Evolutionary conservation across 176 grass and related monocot species (phyloP).

Genomic region (Juncus inflexus): DNA sequence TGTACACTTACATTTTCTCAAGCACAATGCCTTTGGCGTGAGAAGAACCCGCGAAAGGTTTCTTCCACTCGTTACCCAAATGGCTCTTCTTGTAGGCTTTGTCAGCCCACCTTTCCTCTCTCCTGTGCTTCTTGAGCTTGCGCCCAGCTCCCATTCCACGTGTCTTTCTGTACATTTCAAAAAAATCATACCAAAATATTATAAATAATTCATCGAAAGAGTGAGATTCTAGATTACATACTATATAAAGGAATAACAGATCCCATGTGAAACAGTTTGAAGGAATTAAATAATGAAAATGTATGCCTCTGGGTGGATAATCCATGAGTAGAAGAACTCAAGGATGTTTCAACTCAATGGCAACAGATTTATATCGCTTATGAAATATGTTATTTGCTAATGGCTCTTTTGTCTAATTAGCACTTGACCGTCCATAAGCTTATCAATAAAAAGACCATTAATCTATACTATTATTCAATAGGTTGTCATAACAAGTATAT

Average conservation of each 20-base stretch:
- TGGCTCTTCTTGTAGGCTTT: conserved; percentile 78
- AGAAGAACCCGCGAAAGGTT: conserved; percentile 68
- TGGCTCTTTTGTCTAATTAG: conserved; percentile 21
- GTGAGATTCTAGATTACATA: not conserved
- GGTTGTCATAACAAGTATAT: too few species aligned
- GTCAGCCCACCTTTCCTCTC: conserved; percentile 68
- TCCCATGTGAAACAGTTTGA: not conserved
- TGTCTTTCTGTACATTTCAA: conserved; percentile 43
- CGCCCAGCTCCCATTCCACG: conserved; percentile 74
- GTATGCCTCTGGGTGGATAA: conserved; percentile 11
- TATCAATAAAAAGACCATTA: not conserved
- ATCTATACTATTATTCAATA: too few species aligned
- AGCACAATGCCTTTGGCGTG: conserved; percentile 79
- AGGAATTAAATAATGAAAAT: conserved; percentile 9
- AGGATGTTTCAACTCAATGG: conserved; percentile 1
- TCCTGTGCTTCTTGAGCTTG: conserved; percentile 70
- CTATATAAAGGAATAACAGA: not conserved
- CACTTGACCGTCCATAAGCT: conserved; percentile 44
- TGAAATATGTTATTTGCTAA: conserved; percentile 38
- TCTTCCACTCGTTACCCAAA: conserved; percentile 85
- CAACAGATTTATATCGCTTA: conserved; percentile 25
- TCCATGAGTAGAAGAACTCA: conserved; percentile 5
- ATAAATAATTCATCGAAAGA: not conserved
- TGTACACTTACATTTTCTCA: conserved; percentile 51
- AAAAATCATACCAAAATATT: not conserved